Percentiles rank a stretch among this genome's conserved stretches.
Conservation (phyloP, 345 rosid species). For the Linum usitatissimum region DNA sequence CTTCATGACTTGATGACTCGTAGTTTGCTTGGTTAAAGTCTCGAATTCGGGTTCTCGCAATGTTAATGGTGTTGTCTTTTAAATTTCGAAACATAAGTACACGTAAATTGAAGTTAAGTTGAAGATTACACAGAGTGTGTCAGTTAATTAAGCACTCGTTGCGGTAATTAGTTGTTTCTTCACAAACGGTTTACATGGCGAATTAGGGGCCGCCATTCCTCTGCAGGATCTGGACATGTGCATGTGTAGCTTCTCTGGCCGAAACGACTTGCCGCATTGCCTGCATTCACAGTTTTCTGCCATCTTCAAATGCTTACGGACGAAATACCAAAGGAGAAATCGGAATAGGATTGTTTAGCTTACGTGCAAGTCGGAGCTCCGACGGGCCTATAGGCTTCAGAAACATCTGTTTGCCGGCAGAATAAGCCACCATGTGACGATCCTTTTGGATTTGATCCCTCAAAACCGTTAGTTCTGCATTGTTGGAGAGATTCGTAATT, state of each 20-base stretch:
- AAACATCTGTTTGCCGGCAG: slow-evolving; percentile 16
- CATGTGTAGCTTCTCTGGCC: slow-evolving; percentile 60
- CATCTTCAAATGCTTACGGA: neutral
- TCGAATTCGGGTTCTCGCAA: too few species aligned
- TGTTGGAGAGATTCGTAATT: too few species aligned
- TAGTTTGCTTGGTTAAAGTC: too few species aligned
- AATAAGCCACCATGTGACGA: slow-evolving; percentile 25
- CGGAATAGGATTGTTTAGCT: slow-evolving; percentile 14
- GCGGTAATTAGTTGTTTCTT: too few species aligned
- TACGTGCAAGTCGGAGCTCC: slow-evolving; percentile 61
- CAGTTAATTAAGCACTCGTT: too few species aligned
- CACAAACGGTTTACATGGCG: too few species aligned
- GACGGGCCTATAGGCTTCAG: slow-evolving; percentile 31
- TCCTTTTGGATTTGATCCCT: slow-evolving; percentile 17
- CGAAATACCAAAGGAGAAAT: neutral
- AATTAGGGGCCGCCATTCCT: slow-evolving; percentile 14
- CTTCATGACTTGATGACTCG: too few species aligned
- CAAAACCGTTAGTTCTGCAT: slow-evolving; percentile 30
- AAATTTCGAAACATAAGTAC: too few species aligned
- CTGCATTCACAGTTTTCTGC: slow-evolving; percentile 20
- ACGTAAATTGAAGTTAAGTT: too few species aligned
- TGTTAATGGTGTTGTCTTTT: too few species aligned
- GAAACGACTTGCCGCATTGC: slow-evolving; percentile 66
- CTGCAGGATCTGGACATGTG: slow-evolving; percentile 57
- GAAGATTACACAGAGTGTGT: too few species aligned